These are phyloP conservation scores for Capsicum baccatum DNA, from an alignment of 257 asterid genomes.

Conservation along the genomic window DNA sequence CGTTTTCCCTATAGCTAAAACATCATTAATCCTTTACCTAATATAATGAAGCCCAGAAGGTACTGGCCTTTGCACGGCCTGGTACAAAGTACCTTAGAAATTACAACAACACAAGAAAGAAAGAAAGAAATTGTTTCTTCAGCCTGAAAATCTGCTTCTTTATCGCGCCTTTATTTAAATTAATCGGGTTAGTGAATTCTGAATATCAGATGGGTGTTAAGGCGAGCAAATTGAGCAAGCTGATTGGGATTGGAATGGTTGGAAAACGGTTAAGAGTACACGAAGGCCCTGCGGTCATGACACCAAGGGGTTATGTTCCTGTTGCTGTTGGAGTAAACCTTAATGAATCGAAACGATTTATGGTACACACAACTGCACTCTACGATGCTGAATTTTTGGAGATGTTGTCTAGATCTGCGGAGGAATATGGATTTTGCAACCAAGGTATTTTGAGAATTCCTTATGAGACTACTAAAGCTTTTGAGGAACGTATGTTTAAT, in stretches of 20 bases:
- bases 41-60: slow-evolving; percentile 21
- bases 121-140: background rate
- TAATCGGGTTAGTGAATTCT: background rate
- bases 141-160: background rate
- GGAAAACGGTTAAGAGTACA: slow-evolving; percentile 32
- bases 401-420: slow-evolving; percentile 56
- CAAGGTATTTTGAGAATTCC: slow-evolving; percentile 64
- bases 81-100: slow-evolving; percentile 18
- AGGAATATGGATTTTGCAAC: slow-evolving; percentile 64
- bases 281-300: slow-evolving; percentile 24
- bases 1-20: slow-evolving; percentile 23
- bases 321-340: slow-evolving; percentile 54
- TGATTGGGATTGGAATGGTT: slow-evolving; percentile 30
- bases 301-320: slow-evolving; percentile 64
- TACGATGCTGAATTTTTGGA: slow-evolving; percentile 57
- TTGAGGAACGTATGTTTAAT: slow-evolving; percentile 49
- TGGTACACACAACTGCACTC: slow-evolving; percentile 58
- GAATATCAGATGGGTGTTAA: slow-evolving; percentile 46
- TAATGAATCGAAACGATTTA: slow-evolving; percentile 48
- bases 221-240: slow-evolving; percentile 46
- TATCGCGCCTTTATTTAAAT: no score
- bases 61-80: slow-evolving; percentile 17
- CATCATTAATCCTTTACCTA: slow-evolving; percentile 24
- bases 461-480: slow-evolving; percentile 54
- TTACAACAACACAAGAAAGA: background rate